These are phyloP conservation scores for Avena sativa DNA, from an alignment of 176 grass and related monocot species.

Conservation along the genomic window DNA sequence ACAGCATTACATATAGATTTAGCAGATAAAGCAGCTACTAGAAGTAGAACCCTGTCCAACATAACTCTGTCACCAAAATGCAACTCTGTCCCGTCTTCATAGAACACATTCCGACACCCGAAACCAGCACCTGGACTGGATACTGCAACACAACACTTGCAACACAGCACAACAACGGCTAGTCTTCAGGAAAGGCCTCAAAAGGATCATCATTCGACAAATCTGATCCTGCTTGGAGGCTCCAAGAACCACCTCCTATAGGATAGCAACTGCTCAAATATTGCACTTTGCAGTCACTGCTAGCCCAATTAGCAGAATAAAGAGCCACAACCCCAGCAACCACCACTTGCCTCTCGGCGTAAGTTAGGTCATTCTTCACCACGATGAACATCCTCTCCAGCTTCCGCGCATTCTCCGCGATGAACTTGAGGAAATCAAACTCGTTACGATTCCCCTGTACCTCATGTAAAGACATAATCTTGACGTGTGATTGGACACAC, in stretches of 20 bases:
- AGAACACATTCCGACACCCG: not conserved
- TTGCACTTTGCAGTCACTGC: not conserved
- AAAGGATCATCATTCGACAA: not conserved
- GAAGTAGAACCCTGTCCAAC: constrained; percentile 2
- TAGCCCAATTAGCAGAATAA: not conserved
- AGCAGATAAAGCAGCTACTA: not conserved
- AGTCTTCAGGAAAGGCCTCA: not conserved
- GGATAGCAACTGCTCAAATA: not conserved
- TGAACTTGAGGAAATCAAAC: not conserved
- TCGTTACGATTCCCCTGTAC: not conserved
- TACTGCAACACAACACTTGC: not conserved
- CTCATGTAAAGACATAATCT: not conserved
- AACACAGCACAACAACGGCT: not conserved
- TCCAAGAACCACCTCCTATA: not conserved
- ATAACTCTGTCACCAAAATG: not conserved
- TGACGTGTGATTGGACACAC: not conserved
- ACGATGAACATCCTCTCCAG: constrained; percentile 10
- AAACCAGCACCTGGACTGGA: not conserved
- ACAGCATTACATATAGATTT: not conserved
- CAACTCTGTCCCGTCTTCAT: not conserved
- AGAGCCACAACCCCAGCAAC: not conserved
- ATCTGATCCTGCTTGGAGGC: not conserved
- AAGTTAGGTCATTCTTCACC: not conserved
- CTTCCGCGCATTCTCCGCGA: not conserved
- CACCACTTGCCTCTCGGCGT: not conserved